Base-by-base conservation (phyloP, 139 green algal genomes). In the Auxenochlorella pyrenoidosa region DNA sequence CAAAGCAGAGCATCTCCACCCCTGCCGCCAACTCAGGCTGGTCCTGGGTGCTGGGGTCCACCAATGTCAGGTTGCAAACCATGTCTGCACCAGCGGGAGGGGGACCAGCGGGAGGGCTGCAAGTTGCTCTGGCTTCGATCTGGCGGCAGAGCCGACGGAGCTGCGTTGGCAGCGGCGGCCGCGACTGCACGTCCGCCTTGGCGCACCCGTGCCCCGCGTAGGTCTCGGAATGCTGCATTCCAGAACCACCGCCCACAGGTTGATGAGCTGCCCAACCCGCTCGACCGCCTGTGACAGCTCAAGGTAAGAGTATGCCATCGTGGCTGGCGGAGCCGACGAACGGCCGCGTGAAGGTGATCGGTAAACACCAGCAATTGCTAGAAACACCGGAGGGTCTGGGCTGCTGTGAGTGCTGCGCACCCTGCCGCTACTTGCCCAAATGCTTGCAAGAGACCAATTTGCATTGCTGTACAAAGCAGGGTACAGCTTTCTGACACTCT, bases 1-100 rank as follows among this genome's bases (percentile, higher is more conserved):
- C 87, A 75, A 93, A 93, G 44, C 82, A 79, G 19, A 90, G 34
- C 28, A 93, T 51, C 30, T 93, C 90, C 15, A 91, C 28, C 10
- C 88, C 85, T 1, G 88, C 65, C 12, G 30, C 34, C 47, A 75
- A 63, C 32, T 85, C 66, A 30, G 71, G 60, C 12, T 38, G 51
- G 30, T 82, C 63, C 3, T 8, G 44, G 51, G 71, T 86, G 77
- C 79, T 79, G 38, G 82, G 80, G 44, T 93, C 90, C 28, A 90
- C 73, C 71, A 93, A n/a, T n/a, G 59, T 86, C 34, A 93, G 38
- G 85, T 86, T 93, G 75, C 79, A 87, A 13, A 92, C 51, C 78
- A 89, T 82, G 76, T 93, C 90, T 89, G 84, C 68, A 73, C 12
- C 1, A 1, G 19, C 66, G 26, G 16, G 28, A 18, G 12, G 5